phyloP scores from a whole-genome alignment of 2,329 filamentous ascomycete genomes.

The Arthrobotrys sinensis region DNA sequence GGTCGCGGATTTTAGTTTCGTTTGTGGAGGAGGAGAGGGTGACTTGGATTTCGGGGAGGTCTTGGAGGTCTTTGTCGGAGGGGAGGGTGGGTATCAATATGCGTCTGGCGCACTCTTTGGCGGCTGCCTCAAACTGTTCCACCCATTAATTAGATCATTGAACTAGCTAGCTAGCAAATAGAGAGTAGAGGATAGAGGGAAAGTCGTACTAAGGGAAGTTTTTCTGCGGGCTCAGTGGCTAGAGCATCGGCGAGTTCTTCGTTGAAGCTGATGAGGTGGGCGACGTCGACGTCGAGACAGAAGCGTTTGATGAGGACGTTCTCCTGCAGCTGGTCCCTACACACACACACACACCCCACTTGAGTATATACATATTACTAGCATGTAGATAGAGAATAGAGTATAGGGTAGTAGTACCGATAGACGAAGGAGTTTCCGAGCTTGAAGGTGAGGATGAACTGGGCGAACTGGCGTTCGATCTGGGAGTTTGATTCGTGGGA shows the following conservation, averaged over 20 bases:
- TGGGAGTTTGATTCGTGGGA: slow-evolving; percentile 79
- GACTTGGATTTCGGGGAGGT: slow-evolving; percentile 94
- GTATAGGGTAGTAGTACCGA: slow-evolving; percentile 73
- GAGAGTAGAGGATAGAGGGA: neutral
- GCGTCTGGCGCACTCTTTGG: slow-evolving; percentile 91
- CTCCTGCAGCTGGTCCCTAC: slow-evolving; percentile 91
- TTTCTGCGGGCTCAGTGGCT: slow-evolving; percentile 89
- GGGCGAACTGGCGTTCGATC: slow-evolving; percentile 83
- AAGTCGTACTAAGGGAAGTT: slow-evolving; percentile 84
- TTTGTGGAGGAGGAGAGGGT: slow-evolving; percentile 93
- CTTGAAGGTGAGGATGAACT: slow-evolving; percentile 93
- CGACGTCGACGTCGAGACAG: slow-evolving; percentile 96
- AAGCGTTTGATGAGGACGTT: slow-evolving; percentile 95
- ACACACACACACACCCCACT: slow-evolving; percentile 61
- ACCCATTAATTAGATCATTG: neutral
- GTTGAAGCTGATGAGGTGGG: slow-evolving; percentile 94
- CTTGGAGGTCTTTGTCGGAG: slow-evolving; percentile 76
- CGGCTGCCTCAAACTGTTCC: slow-evolving; percentile 85
- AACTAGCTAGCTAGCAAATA: neutral
- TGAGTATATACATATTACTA: slow-evolving; percentile 34
- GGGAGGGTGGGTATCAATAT: slow-evolving; percentile 86
- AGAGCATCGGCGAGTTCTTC: slow-evolving; percentile 93
- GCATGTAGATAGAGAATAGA: neutral
- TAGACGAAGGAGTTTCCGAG: slow-evolving; percentile 96
- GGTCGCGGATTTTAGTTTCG: slow-evolving; percentile 91